Conservation (phyloP, 371 early-diverging fungal genomes). For the Capillidium heterosporum region DNA sequence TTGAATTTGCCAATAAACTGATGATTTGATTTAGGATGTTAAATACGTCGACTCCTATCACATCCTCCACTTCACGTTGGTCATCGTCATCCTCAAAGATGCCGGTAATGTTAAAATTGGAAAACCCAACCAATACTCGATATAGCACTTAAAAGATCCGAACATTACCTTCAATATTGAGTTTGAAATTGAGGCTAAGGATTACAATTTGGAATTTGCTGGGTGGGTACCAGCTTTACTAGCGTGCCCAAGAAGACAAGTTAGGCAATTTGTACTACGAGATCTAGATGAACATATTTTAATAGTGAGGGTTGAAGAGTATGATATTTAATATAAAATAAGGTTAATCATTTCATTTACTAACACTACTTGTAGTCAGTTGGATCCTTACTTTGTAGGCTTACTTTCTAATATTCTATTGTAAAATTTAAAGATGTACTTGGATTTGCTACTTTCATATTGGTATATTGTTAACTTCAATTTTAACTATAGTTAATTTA, state of each 20-base stretch:
- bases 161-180: constrained; percentile 69
- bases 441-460: too few relatives aligned
- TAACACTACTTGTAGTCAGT: too few relatives aligned
- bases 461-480: too few relatives aligned
- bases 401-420: too few relatives aligned
- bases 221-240: constrained; percentile 78
- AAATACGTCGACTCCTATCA: constrained; percentile 86
- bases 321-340: too few relatives aligned
- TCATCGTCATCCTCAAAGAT: constrained; percentile 83
- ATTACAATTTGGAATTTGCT: constrained; percentile 43
- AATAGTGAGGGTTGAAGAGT: too few relatives aligned
- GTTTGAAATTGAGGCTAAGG: constrained; percentile 75
- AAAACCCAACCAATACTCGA: constrained; percentile 68
- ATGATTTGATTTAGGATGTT: constrained; percentile 67
- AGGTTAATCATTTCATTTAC: too few relatives aligned
- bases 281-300: too few relatives aligned
- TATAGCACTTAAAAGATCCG: constrained; percentile 35
- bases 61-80: constrained; percentile 65
- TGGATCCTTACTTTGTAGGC: too few relatives aligned
- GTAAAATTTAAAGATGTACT: too few relatives aligned
- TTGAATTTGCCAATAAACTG: constrained; percentile 49
- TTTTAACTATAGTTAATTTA: too few relatives aligned
- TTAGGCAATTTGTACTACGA: too few relatives aligned
- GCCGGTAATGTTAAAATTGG: constrained; percentile 81
- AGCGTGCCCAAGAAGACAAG: constrained; percentile 73